Evolutionary conservation across 345 rosid genomes (phyloP), one percentile per base, ranked within the genome.

Genomic region (Gynandropsis gynandra): DNA sequence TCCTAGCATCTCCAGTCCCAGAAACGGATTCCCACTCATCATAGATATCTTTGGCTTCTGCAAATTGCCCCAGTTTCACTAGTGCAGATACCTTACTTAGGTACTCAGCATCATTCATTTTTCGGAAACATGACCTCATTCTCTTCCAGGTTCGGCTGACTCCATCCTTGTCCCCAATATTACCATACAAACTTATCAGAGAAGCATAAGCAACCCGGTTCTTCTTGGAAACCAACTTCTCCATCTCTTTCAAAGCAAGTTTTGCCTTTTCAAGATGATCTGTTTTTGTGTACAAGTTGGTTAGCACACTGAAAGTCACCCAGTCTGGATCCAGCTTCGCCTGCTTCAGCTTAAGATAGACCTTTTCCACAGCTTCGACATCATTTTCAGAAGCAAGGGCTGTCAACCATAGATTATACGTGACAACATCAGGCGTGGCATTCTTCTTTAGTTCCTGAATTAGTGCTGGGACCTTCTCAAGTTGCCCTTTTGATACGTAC

Each of bases 11-110:
- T 35, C 77, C 64, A 1, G 74, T 80, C 15, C 71, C 74, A 10
- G 89, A 77, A 67, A 71, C 72, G 16, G 81, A 72, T 45, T 80
- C 95, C 98, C 98, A 87, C 45, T 87, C 96, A 7, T 64, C 55
- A 42, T 84, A 90, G 16, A 87, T 50, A 65, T 37, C 75, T 59
- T 77, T 81, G 5, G 89, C 98, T 69, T 76, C 75, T 35, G 67
- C 68, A 15, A 82, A 50, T 43, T 84, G 80, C 14, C 75, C 82
- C 16, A 87, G 87, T 62, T 87, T 92, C 50, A 79, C 71, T 15
- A 76, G 68, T 0, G 96, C 79, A 56, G 98, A 73, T 39, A 92
- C 71, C 87, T 82, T 78, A 53, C 83, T 84, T 9, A 59, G 75
- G 21, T 87, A 82, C 54, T 87, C 93, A 4, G 80, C 75, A 56